phyloP scores from a whole-genome alignment of 129 eudicot genomes.

The Flaveria ramosissima region DNA sequence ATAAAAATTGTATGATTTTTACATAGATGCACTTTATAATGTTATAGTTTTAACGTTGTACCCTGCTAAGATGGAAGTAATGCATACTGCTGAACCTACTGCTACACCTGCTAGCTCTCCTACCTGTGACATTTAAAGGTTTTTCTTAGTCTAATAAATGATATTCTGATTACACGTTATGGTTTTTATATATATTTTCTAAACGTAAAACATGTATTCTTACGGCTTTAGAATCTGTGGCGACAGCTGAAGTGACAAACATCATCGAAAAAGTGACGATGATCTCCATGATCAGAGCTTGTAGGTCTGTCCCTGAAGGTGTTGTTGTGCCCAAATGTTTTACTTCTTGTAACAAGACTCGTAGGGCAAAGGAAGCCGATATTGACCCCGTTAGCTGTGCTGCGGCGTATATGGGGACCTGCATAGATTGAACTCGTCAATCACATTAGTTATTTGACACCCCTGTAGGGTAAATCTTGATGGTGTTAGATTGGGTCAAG shows the following conservation, averaged over 20 bases:
- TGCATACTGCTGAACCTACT: conserved; percentile 45
- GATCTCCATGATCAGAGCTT: conserved; percentile 79
- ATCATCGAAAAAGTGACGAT: conserved; percentile 83
- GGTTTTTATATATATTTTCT: too few species aligned
- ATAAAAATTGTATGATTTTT: neutral
- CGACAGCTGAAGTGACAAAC: conserved; percentile 82
- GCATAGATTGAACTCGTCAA: neutral
- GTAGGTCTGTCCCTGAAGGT: conserved; percentile 69
- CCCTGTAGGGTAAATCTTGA: neutral
- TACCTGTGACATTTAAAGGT: conserved; percentile 31
- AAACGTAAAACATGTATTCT: neutral
- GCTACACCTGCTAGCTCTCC: conserved; percentile 89
- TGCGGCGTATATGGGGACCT: conserved; percentile 70
- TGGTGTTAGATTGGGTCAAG: too few species aligned
- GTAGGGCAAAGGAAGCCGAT: conserved; percentile 59
- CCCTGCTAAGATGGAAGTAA: conserved; percentile 84
- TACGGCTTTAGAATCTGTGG: conserved; percentile 58
- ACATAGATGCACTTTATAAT: neutral
- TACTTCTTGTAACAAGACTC: conserved; percentile 53
- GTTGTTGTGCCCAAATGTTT: conserved; percentile 68
- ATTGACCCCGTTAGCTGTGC: conserved; percentile 80
- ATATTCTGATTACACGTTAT: too few species aligned
- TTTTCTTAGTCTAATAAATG: too few species aligned
- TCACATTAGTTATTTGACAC: neutral
- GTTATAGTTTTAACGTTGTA: conserved; percentile 22